Evolutionary conservation across 2,329 filamentous ascomycete genomes (phyloP).

Genomic region (Sphaerostilbella broomeana): DNA sequence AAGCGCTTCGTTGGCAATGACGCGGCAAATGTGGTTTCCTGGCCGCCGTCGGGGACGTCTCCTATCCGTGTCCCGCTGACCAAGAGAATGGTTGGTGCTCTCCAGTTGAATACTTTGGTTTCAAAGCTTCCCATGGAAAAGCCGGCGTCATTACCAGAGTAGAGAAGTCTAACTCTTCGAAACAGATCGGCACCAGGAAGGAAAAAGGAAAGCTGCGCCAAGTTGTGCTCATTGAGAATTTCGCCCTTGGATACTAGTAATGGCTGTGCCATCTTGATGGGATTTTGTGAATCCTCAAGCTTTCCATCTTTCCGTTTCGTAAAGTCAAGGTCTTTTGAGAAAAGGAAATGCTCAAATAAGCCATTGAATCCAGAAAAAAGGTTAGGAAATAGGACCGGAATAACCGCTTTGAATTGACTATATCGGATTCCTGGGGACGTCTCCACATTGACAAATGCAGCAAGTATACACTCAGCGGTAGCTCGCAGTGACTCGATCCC

Average conservation of each 20-base stretch:
- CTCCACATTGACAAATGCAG: conserved; percentile 60
- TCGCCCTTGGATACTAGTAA: conserved; percentile 47
- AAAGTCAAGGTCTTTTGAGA: conserved; percentile 64
- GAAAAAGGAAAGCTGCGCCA: conserved; percentile 69
- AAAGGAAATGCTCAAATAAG: conserved; percentile 69
- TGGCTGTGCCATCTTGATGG: conserved; percentile 35
- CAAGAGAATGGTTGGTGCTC: conserved; percentile 64
- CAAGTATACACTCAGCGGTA: conserved; percentile 58
- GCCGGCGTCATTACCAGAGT: conserved; percentile 62
- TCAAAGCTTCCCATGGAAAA: conserved; percentile 76
- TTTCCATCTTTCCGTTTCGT: conserved; percentile 40
- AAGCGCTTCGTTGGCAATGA: conserved; percentile 58
- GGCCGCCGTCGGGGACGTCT: conserved; percentile 40
- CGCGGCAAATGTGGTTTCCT: conserved; percentile 51
- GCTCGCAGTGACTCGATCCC: conserved; percentile 53
- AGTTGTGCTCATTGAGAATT: conserved; percentile 56
- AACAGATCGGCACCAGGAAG: conserved; percentile 60
- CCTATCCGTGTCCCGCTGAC: conserved; percentile 58
- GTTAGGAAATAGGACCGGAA: conserved; percentile 56
- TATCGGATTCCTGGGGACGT: conserved; percentile 57
- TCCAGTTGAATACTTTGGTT: conserved; percentile 70
- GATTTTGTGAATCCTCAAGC: conserved; percentile 11
- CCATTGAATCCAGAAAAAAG: conserved; percentile 62
- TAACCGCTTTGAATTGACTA: conserved; percentile 51
- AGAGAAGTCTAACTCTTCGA: conserved; percentile 57